A percentile compares a stretch with the other conserved stretches of the same genome.
Evolutionary conservation across 1,284 basidiomycete species (phyloP).

Genomic region (Retiboletus flavoniger): DNA sequence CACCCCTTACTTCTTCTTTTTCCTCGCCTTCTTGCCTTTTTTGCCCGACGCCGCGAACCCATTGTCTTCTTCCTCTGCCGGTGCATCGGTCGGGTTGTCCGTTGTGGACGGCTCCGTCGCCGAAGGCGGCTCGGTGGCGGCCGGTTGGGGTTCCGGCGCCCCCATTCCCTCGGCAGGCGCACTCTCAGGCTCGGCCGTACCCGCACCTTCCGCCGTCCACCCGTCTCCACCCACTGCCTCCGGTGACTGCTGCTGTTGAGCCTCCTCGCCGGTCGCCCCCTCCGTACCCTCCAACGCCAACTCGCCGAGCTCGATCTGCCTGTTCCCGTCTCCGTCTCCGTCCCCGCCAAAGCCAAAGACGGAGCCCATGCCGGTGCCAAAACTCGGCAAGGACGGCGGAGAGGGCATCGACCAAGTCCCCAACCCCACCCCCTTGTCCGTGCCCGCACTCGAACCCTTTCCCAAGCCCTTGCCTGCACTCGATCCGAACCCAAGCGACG

Average conservation of each 20-base stretch:
- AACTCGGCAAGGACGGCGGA: neutral
- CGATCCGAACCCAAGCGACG: neutral
- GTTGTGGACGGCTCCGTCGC: slow-evolving; percentile 12
- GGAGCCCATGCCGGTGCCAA: neutral
- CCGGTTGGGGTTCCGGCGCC: too few relatives aligned
- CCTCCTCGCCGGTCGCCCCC: neutral
- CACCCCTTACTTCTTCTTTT: slow-evolving; percentile 18
- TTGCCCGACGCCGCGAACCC: fast-evolving
- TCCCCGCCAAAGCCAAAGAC: slow-evolving; percentile 5
- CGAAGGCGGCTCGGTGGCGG: neutral
- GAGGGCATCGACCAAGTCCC: neutral
- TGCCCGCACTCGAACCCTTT: too few relatives aligned
- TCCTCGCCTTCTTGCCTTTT: slow-evolving; percentile 6
- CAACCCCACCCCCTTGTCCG: too few relatives aligned
- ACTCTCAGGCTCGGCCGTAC: neutral
- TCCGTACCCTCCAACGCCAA: neutral
- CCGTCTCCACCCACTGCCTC: too few relatives aligned
- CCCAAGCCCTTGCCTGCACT: too few relatives aligned
- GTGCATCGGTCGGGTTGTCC: slow-evolving; percentile 22
- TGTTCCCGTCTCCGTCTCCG: neutral
- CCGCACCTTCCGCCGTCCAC: too few relatives aligned
- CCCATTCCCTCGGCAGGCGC: neutral
- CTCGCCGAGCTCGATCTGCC: slow-evolving; percentile 14
- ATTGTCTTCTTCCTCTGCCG: slow-evolving; percentile 12
- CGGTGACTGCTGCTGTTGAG: too few relatives aligned